Evolutionary conservation across 331 rosid species (phyloP).

Genomic region (Pyrus hybrid): DNA sequence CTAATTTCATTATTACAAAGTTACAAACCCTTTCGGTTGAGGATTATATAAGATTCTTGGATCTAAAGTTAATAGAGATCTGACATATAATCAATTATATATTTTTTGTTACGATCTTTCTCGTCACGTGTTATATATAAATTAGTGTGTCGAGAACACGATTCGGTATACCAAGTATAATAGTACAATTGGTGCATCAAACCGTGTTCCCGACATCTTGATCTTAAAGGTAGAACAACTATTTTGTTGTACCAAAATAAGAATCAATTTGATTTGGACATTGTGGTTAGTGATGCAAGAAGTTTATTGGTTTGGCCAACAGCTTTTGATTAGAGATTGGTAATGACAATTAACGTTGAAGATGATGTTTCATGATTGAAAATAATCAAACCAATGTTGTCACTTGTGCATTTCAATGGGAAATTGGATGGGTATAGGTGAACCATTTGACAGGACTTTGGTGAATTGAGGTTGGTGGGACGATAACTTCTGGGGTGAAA

Average conservation of each 20-base stretch:
- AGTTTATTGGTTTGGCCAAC: neutral
- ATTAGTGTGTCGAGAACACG: too few relatives aligned
- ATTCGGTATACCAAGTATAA: too few relatives aligned
- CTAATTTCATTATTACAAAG: neutral
- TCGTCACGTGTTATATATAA: too few relatives aligned
- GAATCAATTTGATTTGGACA: neutral
- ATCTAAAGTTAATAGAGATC: neutral
- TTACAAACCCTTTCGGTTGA: neutral
- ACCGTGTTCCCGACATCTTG: neutral
- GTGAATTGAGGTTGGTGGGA: neutral
- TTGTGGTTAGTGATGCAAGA: neutral
- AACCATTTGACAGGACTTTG: neutral
- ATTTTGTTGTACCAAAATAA: neutral
- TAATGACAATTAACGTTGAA: neutral
- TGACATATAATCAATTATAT: too few relatives aligned
- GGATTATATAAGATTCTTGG: neutral
- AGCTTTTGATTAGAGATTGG: neutral
- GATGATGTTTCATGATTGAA: neutral
- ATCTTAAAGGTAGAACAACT: neutral
- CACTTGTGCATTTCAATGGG: neutral
- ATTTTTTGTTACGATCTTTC: too few relatives aligned
- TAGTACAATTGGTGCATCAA: too few relatives aligned
- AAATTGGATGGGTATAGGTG: neutral
- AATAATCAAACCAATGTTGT: neutral
- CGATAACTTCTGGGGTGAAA: neutral